A percentile compares a stretch with the other conserved stretches of the same genome.
Conservation (phyloP, 805 yeast genomes). For the Wickerhamiella brachini region DNA sequence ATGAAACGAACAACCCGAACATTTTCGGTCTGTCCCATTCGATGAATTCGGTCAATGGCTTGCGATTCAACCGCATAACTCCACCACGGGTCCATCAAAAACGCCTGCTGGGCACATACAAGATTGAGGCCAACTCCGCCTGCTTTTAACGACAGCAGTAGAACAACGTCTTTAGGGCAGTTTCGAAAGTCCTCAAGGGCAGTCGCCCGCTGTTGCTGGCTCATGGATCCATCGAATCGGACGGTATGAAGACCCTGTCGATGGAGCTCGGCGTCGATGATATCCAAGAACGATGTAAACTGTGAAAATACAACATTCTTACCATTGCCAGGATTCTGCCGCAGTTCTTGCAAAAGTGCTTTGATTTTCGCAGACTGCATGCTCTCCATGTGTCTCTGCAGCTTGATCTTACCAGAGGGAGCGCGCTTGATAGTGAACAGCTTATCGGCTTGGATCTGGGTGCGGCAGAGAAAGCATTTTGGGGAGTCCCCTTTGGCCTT, state of each 20-base stretch:
- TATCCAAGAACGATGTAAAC: constrained; percentile 68
- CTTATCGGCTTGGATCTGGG: constrained; percentile 34
- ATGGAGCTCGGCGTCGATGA: constrained; percentile 49
- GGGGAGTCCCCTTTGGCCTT: constrained; percentile 31
- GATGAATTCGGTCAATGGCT: constrained; percentile 80
- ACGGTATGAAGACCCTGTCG: constrained; percentile 38
- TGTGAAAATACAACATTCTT: constrained; percentile 85
- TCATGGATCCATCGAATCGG: constrained; percentile 74
- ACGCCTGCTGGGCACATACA: constrained; percentile 73
- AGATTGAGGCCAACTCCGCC: constrained; percentile 90
- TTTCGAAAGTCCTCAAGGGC: constrained; percentile 43
- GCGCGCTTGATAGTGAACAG: constrained; percentile 31
- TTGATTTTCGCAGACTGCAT: constrained; percentile 56
- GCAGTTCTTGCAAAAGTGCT: constrained; percentile 50
- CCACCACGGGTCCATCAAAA: constrained; percentile 97
- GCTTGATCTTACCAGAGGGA: constrained; percentile 10
- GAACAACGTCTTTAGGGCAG: constrained; percentile 27
- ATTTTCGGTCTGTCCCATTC: constrained; percentile 68
- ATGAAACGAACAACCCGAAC: constrained; percentile 73
- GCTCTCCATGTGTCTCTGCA: constrained; percentile 23
- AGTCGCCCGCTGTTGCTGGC: constrained; percentile 46
- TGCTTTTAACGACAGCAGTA: constrained; percentile 69
- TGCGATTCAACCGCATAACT: constrained; percentile 83
- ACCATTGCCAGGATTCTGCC: constrained; percentile 39
- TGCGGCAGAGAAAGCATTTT: constrained; percentile 69